Percentiles rank a stretch among this genome's conserved stretches.
These are phyloP conservation scores for Hypoxylon sp. DNA, from an alignment of 2,329 filamentous ascomycete species.

Conservation along the genomic window DNA sequence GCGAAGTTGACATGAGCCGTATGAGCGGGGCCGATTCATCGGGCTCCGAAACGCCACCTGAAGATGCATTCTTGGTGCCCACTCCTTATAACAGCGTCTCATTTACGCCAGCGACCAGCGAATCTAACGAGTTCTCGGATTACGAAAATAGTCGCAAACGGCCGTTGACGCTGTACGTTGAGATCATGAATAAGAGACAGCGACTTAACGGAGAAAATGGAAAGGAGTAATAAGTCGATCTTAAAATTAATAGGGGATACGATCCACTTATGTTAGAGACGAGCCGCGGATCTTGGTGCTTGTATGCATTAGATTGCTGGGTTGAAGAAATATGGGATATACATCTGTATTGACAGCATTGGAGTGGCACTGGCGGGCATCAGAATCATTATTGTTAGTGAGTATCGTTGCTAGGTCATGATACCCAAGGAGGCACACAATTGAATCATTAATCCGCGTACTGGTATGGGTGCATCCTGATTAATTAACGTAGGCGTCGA, in stretches of 20 bases:
- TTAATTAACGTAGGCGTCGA: neutral
- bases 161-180: conserved; percentile 27
- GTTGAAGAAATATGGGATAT: neutral
- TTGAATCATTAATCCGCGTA: neutral
- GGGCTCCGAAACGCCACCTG: conserved; percentile 20
- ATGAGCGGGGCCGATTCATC: conserved; percentile 1
- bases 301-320: neutral
- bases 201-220: neutral
- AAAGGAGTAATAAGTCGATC: neutral
- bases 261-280: neutral
- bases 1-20: neutral
- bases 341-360: neutral
- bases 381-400: neutral
- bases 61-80: conserved; percentile 18
- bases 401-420: neutral
- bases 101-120: conserved; percentile 46
- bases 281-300: neutral
- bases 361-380: neutral
- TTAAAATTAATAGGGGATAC: neutral
- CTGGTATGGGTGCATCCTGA: neutral
- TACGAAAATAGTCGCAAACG: conserved; percentile 41
- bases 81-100: conserved; percentile 14
- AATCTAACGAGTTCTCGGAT: conserved; percentile 36
- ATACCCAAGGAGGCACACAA: neutral
- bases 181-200: conserved; percentile 39